Base-by-base conservation (phyloP, 2,329 filamentous ascomycete species). In the Zopfia rhizophila region DNA sequence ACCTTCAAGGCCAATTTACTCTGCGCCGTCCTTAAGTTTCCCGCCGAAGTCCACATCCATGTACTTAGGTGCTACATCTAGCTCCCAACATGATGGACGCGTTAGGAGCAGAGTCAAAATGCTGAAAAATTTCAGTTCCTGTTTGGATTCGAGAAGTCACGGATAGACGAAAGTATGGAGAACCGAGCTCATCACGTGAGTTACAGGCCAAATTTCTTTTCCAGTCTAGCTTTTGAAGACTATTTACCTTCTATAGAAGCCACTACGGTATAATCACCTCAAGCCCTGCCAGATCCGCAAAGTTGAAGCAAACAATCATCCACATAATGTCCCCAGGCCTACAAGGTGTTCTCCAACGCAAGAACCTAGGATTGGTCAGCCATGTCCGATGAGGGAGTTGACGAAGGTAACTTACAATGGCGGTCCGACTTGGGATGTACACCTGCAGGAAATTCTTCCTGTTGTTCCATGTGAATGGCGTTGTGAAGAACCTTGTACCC, bases 381-480 rank as follows among this genome's bases (percentile, higher is more conserved):
- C 38, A 37, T 8, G 3, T 10, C 11, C 36, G 24, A 29, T 8
- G 13, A 14, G 4, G 18, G 10, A 8, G 7, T 10, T 12, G 19
- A 16, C 35, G 35, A 14, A 22, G 7, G 16, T 17, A 39, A 77
- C 81, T 75, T 71, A 96, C 92, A 70, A 97, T 77, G 14, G 91
- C 93, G 51, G 88, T 91, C 61, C 93, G 81, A 39, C 84, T 84
- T 12, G 93, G 93, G 50, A 96, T 84, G 69, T 99, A 99, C 40
- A 97, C 83, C 69, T 97, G 94, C 35, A 90, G 84, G 77, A 90
- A 97, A 74, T 97, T 97, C 77, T 83, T 88, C 52, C 94, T 80
- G 11, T 83, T 84, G 68, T 97, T 97, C 94, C 94, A 97, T 52
- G 83, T 82, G 76, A 97, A 84, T 11, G 91, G 84, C 4, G 91